Base-by-base conservation (phyloP, 805 yeast species). In the Wickerhamiella dianesei region DNA sequence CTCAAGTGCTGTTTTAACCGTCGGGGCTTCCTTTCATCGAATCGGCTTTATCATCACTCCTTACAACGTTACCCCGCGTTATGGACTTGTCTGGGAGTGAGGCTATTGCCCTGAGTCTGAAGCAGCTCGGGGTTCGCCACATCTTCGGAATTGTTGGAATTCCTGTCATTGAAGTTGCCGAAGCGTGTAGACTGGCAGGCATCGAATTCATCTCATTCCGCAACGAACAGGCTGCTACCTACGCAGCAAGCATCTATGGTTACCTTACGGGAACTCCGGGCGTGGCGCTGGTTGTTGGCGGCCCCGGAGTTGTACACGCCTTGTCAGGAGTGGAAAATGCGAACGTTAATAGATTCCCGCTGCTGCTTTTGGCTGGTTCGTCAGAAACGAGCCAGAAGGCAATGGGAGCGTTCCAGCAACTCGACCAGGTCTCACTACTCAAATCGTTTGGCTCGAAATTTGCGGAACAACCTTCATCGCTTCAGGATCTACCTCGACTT, bases 91-190 rank as follows among this genome's bases (percentile, higher is more conserved):
- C 54, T 12, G 79, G 79, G 1, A 67, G 80, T 0, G 60, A 62
- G 21, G 55, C 72, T 1, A 72, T 79, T 44, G 81, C 82, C 0
- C 56, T 60, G 21, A 48, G 73, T 0, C 63, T 80, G 6, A 62
- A 65, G 41, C 56, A 59, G 5, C 66, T 79, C 14, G 81, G 79
- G 0, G 75, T 80, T 18, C 65, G 68, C 22, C 70, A 69, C 12
- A 73, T 79, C 1, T 80, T 80, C 60, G 88, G 87, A 2, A 69
- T 80, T 21, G 87, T 81, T 3, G 88, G 87, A 0, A 80, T 80
- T 41, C 88, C 88, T 1, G 77, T 80, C 8, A 82, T 80, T 13
- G 84, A 80, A 48, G 73, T 77, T 17, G 86, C 85, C 16, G 80
- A 80, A 47, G 75, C 79, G 1, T 65, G 75, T 50, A 73, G 77